Conservation (phyloP, 129 eudicot species). For the Helichrysum umbraculigerum region DNA sequence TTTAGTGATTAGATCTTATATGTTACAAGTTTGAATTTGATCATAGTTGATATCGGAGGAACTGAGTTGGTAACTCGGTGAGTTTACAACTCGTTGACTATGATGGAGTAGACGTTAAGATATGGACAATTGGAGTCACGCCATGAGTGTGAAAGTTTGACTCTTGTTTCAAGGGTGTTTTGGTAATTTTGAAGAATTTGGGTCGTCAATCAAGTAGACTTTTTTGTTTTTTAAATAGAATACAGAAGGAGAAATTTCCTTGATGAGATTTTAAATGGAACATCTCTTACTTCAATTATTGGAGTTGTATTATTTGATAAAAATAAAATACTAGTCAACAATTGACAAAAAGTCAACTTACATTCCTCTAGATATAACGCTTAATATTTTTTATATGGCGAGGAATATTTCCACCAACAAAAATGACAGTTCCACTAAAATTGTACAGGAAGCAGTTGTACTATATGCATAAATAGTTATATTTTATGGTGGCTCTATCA, state of each 20-base stretch:
- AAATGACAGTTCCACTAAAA: too few relatives aligned
- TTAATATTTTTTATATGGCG: too few relatives aligned
- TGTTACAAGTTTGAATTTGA: neutral
- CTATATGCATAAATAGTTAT: too few relatives aligned
- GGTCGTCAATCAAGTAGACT: slow-evolving; percentile 11
- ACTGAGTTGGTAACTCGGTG: slow-evolving; percentile 25
- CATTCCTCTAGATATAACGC: neutral
- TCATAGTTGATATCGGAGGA: slow-evolving; percentile 24
- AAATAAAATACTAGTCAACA: slow-evolving; percentile 24
- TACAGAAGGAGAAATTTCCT: neutral
- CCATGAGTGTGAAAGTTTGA: slow-evolving; percentile 35
- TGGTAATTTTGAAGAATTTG: slow-evolving; percentile 14
- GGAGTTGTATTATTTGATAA: slow-evolving; percentile 16
- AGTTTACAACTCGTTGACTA: slow-evolving; percentile 33
- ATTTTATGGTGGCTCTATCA: too few relatives aligned
- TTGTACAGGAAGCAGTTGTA: too few relatives aligned
- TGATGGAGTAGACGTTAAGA: neutral
- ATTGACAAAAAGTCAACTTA: slow-evolving; percentile 6
- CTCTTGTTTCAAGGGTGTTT: slow-evolving; percentile 26
- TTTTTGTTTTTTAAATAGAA: neutral
- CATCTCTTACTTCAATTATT: slow-evolving; percentile 28
- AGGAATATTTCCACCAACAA: too few relatives aligned
- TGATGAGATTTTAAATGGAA: slow-evolving; percentile 13
- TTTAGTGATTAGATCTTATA: neutral
- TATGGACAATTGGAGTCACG: slow-evolving; percentile 3